Evolutionary conservation across 352 stramenopile genomes (phyloP).

Genomic region (Phytophthora melonis): DNA sequence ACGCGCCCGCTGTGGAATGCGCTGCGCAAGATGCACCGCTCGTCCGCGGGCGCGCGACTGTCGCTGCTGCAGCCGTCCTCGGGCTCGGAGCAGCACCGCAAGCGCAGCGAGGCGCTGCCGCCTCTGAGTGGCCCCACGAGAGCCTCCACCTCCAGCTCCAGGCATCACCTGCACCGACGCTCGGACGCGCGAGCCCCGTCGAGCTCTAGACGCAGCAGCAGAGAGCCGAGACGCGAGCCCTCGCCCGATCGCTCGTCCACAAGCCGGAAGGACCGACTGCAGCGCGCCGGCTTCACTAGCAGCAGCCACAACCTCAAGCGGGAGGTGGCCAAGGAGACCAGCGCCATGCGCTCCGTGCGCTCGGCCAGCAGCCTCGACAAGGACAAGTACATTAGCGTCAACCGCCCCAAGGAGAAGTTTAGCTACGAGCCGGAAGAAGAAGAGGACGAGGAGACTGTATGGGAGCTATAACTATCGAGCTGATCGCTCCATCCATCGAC

Average conservation of each 20-base stretch:
- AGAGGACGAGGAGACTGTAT: constrained; percentile 42
- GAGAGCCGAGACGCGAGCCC: constrained; percentile 27
- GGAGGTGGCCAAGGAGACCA: constrained; percentile 21
- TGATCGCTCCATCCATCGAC: not conserved
- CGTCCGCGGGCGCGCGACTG: constrained; percentile 13
- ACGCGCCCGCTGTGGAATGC: constrained; percentile 51
- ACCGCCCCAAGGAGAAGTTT: constrained; percentile 28
- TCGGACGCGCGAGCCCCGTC: constrained; percentile 16
- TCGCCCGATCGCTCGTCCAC: constrained; percentile 15
- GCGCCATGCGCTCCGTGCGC: constrained; percentile 29
- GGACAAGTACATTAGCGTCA: not conserved
- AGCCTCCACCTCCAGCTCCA: constrained; percentile 4
- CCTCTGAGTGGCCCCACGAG: constrained; percentile 22
- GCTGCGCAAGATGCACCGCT: constrained; percentile 51
- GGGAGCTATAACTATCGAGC: constrained; percentile 39
- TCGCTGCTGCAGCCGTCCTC: constrained; percentile 17
- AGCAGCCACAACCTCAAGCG: constrained; percentile 32
- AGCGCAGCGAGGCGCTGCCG: constrained; percentile 37
- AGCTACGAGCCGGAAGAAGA: constrained; percentile 28
- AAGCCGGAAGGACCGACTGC: constrained; percentile 28
- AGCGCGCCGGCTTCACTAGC: constrained; percentile 31
- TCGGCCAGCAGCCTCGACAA: constrained; percentile 33
- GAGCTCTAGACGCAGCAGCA: constrained; percentile 21
- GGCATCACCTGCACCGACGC: constrained; percentile 26
- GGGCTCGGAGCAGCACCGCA: constrained; percentile 12